Evolutionary conservation across 1,284 basidiomycete species (phyloP), one percentile per base, ranked within the genome.

Genomic region (Sanguinoderma infundibulare): DNA sequence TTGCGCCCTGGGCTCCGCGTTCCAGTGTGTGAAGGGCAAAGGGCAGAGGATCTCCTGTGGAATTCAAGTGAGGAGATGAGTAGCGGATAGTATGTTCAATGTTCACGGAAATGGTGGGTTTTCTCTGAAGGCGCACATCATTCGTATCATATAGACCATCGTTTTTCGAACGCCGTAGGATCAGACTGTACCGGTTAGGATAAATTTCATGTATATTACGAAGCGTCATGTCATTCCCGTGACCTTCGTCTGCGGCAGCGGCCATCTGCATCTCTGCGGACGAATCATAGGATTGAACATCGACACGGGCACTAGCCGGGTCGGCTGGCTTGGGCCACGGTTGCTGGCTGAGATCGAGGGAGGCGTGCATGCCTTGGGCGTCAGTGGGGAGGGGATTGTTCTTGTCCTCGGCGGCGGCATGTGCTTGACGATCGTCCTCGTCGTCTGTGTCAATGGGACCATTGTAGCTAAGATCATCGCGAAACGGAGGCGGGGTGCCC

Each of bases 321-420:
- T 59, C 57, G 4, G 38, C 53, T 17, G 53, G 7, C 6, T 49
- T 57, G 2, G 57, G 15, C 63, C 59, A 61, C 10, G 49, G 8
- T 15, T 55, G 38, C 17, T 55, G 53, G 8, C 14, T 14, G 5
- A 55, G 20, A 20, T 46, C 20, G 39, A 64, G 55, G 9, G 60
- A 54, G 5, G 57, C 47, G 28, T 59, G 60, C 63, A 61, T 51
- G 38, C 10, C 56, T 17, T 47, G 53, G 4, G 46, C 39, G 46
- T 36, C 22, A 15, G 38, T 40, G 20, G 49, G 49, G n/a, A 5
- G 38, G 10, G n/a, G n/a, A n/a, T n/a, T 39, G 38, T 39, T 39
- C 38, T 39, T 36, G 39, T 40, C 34, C 42, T 39, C 38, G 14
- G 38, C 38, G 38, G 10, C 17, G 17, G 38, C 30, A 22, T 35